These are phyloP conservation scores for Boletellus deceptivus DNA, from an alignment of 1,284 basidiomycete species.

Conservation along the genomic window DNA sequence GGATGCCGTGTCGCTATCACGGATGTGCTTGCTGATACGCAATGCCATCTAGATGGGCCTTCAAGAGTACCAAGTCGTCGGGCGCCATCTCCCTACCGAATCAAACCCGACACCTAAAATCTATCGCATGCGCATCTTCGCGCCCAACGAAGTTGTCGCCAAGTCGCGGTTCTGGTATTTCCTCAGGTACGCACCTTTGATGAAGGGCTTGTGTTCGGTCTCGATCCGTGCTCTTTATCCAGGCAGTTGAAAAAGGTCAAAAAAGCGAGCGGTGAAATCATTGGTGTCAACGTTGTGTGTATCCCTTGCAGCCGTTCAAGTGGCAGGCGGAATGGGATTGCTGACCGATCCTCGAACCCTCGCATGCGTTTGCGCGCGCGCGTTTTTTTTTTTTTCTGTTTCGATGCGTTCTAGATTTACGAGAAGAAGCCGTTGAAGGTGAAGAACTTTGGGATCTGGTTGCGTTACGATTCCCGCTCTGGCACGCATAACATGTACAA, in stretches of 20 bases:
- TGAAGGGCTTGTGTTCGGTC: background rate
- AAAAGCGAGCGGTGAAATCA: conserved; percentile 98
- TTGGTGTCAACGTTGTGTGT: conserved; percentile 96
- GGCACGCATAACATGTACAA: conserved; percentile 98
- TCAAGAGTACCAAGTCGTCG: conserved; percentile 94
- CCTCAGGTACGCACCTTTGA: conserved; percentile 58
- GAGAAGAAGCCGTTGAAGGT: conserved; percentile 98
- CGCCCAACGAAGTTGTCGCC: conserved; percentile 96
- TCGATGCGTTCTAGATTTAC: conserved; percentile 64
- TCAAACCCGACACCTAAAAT: conserved; percentile 92
- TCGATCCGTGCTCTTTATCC: conserved; percentile 4
- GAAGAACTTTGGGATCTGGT: conserved; percentile 99
- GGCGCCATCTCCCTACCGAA: conserved; percentile 95
- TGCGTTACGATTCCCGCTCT: conserved; percentile 97
- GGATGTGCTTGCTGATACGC: conserved; percentile 24
- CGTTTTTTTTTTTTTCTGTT: conserved; percentile 13
- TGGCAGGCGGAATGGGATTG: conserved; percentile 77
- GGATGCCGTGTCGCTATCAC: conserved; percentile 20
- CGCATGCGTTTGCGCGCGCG: conserved; percentile 11
- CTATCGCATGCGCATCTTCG: conserved; percentile 99
- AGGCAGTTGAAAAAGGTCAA: conserved; percentile 99
- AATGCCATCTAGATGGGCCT: conserved; percentile 44
- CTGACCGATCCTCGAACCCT: conserved; percentile 40
- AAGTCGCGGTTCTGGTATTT: conserved; percentile 99
- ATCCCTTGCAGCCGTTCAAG: conserved; percentile 81